phyloP scores from a whole-genome alignment of 2,329 filamentous ascomycete genomes.

The Emydomyces testavorans region DNA sequence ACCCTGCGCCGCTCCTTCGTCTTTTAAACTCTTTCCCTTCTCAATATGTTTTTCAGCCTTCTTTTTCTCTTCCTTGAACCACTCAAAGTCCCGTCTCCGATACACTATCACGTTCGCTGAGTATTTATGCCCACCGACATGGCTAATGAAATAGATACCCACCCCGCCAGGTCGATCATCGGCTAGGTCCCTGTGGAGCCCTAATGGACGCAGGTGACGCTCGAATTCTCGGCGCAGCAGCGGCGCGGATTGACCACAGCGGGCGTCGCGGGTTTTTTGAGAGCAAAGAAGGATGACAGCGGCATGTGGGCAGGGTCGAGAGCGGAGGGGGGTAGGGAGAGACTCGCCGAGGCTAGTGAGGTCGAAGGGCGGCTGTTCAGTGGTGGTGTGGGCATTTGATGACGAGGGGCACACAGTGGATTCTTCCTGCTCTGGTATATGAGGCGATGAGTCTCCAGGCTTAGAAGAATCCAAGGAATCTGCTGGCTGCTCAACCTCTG shows the following conservation, averaged over 20 bases:
- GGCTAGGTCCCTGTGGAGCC: constrained; percentile 73
- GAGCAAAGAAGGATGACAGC: constrained; percentile 88
- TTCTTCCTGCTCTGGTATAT: neutral
- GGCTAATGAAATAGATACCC: constrained; percentile 90
- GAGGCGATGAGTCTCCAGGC: constrained; percentile 57
- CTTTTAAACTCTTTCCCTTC: constrained; percentile 15
- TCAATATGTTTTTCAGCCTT: constrained; percentile 25
- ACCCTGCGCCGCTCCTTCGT: constrained; percentile 63
- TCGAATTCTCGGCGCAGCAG: constrained; percentile 81
- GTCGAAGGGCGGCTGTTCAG: constrained; percentile 5
- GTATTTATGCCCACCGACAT: constrained; percentile 95
- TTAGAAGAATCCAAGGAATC: constrained; percentile 44
- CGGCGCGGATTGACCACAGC: constrained; percentile 88
- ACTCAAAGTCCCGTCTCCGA: constrained; percentile 43
- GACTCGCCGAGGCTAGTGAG: constrained; percentile 21
- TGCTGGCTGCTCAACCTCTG: neutral
- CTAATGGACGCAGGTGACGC: constrained; percentile 71
- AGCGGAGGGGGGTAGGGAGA: constrained; percentile 34
- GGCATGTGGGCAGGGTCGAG: constrained; percentile 64
- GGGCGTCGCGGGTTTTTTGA: constrained; percentile 83
- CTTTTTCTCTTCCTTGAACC: constrained; percentile 23
- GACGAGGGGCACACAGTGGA: neutral
- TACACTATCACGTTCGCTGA: constrained; percentile 91
- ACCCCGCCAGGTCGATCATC: constrained; percentile 86
- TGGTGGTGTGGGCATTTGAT: neutral